Evolutionary conservation across 192 early-diverging fungal genomes (phyloP), one percentile per base, ranked within the genome.

Genomic region (Mortierella alpina): DNA sequence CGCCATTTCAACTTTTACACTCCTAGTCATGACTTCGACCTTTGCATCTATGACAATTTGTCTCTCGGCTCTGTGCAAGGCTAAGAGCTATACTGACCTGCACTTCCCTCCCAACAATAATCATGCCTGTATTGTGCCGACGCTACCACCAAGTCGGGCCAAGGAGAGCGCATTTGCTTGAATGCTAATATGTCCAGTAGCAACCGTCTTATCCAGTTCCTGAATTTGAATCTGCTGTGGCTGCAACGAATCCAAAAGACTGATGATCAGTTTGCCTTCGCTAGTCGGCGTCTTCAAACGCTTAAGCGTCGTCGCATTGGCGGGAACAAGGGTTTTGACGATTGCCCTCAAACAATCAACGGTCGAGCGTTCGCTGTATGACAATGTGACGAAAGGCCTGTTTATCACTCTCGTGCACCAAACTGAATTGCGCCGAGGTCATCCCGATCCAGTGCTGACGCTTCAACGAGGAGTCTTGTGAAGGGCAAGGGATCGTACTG

Each of bases 1-100:
- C 58, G 64, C 70, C 61, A 72, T 15, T n/a, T 63, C 62, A 40
- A 72, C 56, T 0, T 41, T 49, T n/a, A 58, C 56, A 42, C 59
- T 65, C 44, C 70, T 62, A 13, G 52, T 63, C 1, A 14, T n/a
- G 1, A 44, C 48, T 1, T 23, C 39, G 22, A 72, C 55, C 53
- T 57, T 64, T 18, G 46, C 53, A 22, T 69, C 56, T 23, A 59
- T 68, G 9, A 14, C 47, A 8, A n/a, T 41, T 50, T 13, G 23
- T 20, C 4, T 20, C 22, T 4, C 18, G 9, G 15, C 17, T 45
- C 31, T 44, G 55, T 20, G 49, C 23, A 2, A 61, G 72, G 44
- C 66, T 53, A 18, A 73, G n/a, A 3, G 31, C 63, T 40, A 73
- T 20, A 11, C 39, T 66, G 15, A 46, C 58, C 8, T 18, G 6